Percentiles rank a stretch among this genome's conserved stretches.
These are phyloP conservation scores for Gyromitra esculenta DNA, from an alignment of 2,329 filamentous ascomycete genomes.

Conservation along the genomic window DNA sequence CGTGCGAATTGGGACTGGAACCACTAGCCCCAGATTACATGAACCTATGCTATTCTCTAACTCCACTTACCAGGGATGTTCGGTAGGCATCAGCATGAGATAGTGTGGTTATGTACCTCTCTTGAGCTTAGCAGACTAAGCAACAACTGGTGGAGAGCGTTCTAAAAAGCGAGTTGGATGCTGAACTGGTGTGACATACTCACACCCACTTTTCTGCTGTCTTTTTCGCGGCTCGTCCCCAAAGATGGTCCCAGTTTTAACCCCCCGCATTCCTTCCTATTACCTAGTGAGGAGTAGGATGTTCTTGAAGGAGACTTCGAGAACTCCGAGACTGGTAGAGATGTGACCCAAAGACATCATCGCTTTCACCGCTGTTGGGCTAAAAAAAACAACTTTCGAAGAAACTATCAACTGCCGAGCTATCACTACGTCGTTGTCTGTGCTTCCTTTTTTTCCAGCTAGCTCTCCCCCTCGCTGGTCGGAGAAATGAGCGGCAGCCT, in stretches of 20 bases:
- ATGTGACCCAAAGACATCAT: constrained; percentile 46
- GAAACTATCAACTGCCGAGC: constrained; percentile 50
- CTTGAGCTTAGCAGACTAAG: constrained; percentile 45
- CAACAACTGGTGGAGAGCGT: constrained; percentile 44
- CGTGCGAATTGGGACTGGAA: constrained; percentile 33
- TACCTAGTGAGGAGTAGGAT: constrained; percentile 27
- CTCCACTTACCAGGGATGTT: constrained; percentile 36
- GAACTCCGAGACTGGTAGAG: constrained; percentile 40
- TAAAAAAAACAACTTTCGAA: constrained; percentile 48
- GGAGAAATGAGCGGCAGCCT: constrained; percentile 48
- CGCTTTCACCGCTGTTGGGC: constrained; percentile 46
- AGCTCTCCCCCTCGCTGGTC: constrained; percentile 41
- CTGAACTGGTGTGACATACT: constrained; percentile 41
- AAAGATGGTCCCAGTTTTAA: constrained; percentile 44
- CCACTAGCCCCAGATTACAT: constrained; percentile 31
- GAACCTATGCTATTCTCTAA: constrained; percentile 33
- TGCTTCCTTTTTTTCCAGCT: constrained; percentile 49
- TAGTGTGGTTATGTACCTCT: constrained; percentile 44
- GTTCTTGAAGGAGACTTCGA: constrained; percentile 14
- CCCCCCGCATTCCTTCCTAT: constrained; percentile 40
- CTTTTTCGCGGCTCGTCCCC: constrained; percentile 45
- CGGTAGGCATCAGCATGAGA: constrained; percentile 40
- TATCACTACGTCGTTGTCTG: constrained; percentile 52
- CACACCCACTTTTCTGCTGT: constrained; percentile 39
- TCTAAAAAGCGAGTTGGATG: constrained; percentile 38